phyloP scores from a whole-genome alignment of 306 rosid genomes.

The Vicia faba region DNA sequence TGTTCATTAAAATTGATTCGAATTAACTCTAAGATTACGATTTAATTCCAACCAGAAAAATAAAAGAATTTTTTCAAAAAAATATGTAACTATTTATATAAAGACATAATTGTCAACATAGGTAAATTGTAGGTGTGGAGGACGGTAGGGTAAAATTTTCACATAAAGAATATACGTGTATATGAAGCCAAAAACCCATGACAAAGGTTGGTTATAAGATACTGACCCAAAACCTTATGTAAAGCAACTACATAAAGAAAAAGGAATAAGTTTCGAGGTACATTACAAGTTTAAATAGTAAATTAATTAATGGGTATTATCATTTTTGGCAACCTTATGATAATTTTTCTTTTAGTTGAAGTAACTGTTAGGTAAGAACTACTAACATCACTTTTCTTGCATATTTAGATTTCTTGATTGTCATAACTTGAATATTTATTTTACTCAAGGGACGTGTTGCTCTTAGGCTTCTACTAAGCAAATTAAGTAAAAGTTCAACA shows the following conservation, averaged over 20 bases:
- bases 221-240: slow-evolving; percentile 10
- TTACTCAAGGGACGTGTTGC: not conserved
- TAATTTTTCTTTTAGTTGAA: slow-evolving; percentile 5
- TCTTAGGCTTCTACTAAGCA: not conserved
- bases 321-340: not conserved
- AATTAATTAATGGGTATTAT: not conserved
- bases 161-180: not conserved
- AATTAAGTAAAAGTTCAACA: too few relatives aligned
- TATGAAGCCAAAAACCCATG: not conserved
- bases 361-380: not conserved
- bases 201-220: slow-evolving; percentile 1
- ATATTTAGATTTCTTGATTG: not conserved
- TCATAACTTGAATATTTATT: not conserved
- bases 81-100: too few relatives aligned
- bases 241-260: not conserved
- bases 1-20: too few relatives aligned
- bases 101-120: too few relatives aligned
- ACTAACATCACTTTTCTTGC: not conserved
- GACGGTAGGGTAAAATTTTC: too few relatives aligned
- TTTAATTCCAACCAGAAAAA: too few relatives aligned
- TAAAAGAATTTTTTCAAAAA: too few relatives aligned
- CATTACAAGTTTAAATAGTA: not conserved
- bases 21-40: too few relatives aligned
- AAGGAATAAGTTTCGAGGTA: not conserved
- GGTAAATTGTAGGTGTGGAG: too few relatives aligned